Conservation (phyloP, 2,329 filamentous ascomycete species). For the Fusarium phyllophilum region DNA sequence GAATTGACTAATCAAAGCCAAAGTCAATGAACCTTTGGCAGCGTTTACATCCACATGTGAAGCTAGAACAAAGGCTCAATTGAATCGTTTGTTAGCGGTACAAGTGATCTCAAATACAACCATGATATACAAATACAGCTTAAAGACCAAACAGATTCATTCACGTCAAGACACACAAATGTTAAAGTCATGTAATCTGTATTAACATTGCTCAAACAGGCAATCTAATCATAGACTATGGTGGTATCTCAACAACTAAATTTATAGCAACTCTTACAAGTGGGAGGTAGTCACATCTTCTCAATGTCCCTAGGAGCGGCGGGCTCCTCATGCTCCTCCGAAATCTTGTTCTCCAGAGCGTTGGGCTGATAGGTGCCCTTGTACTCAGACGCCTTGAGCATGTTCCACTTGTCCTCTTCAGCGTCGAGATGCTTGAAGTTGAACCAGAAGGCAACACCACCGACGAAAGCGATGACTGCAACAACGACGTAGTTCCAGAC, state of each 20-base stretch:
- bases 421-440: constrained; percentile 72
- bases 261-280: constrained; percentile 18
- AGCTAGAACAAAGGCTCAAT: background rate
- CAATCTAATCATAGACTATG: constrained; percentile 6
- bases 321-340: constrained; percentile 26
- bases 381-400: constrained; percentile 60
- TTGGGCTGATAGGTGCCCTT: constrained; percentile 54
- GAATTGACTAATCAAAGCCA: background rate
- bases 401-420: constrained; percentile 76
- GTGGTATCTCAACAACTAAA: constrained; percentile 34
- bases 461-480: constrained; percentile 70
- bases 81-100: accelerated
- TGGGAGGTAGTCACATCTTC: constrained; percentile 16
- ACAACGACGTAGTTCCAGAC: constrained; percentile 78
- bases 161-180: background rate
- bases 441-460: constrained; percentile 74
- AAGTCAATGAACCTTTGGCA: background rate
- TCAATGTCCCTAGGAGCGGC: constrained; percentile 34
- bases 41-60: too few relatives aligned
- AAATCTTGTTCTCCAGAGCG: constrained; percentile 45
- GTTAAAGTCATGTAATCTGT: background rate
- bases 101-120: background rate
- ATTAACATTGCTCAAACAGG: constrained; percentile 4
- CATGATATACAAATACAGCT: background rate
- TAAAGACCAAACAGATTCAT: background rate